Evolutionary conservation across 345 rosid species (phyloP).

Genomic region (Microcos paniculata): DNA sequence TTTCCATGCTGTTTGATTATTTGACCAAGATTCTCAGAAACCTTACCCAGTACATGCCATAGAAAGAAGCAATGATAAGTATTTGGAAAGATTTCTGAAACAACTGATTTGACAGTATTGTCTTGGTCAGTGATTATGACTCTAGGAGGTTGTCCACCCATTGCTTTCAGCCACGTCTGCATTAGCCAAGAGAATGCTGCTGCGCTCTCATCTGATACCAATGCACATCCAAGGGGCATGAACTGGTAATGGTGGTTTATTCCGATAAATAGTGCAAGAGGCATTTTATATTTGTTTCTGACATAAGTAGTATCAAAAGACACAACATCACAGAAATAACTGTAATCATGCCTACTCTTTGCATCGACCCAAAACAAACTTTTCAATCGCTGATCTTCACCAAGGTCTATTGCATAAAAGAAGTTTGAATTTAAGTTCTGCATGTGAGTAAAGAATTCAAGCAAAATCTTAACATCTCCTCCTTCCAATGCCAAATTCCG

Average conservation of each 20-base stretch:
- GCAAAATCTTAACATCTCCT: slow-evolving; percentile 48
- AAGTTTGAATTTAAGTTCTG: slow-evolving; percentile 58
- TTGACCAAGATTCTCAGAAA: slow-evolving; percentile 52
- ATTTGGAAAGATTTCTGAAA: slow-evolving; percentile 48
- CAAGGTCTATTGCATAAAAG: slow-evolving; percentile 59
- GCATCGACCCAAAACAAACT: slow-evolving; percentile 67
- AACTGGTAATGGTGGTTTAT: slow-evolving; percentile 70
- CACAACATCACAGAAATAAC: slow-evolving; percentile 59
- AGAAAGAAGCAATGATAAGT: slow-evolving; percentile 53
- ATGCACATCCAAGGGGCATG: slow-evolving; percentile 66
- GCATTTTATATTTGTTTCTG: slow-evolving; percentile 65
- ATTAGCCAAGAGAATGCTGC: slow-evolving; percentile 61
- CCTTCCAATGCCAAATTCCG: slow-evolving; percentile 45
- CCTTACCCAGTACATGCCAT: slow-evolving; percentile 60
- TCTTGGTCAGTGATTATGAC: slow-evolving; percentile 59
- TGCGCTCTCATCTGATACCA: slow-evolving; percentile 55
- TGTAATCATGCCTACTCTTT: slow-evolving; percentile 61
- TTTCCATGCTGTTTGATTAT: slow-evolving; percentile 48
- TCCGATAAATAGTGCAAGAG: slow-evolving; percentile 59
- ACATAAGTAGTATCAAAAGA: slow-evolving; percentile 56
- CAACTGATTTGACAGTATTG: slow-evolving; percentile 37
- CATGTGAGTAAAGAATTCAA: slow-evolving; percentile 49
- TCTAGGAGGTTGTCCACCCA: slow-evolving; percentile 65
- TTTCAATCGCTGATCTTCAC: slow-evolving; percentile 60
- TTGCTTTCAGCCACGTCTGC: slow-evolving; percentile 65